These are phyloP conservation scores for Cryphonectria japonica DNA, from an alignment of 2,329 filamentous ascomycete genomes.

Conservation along the genomic window DNA sequence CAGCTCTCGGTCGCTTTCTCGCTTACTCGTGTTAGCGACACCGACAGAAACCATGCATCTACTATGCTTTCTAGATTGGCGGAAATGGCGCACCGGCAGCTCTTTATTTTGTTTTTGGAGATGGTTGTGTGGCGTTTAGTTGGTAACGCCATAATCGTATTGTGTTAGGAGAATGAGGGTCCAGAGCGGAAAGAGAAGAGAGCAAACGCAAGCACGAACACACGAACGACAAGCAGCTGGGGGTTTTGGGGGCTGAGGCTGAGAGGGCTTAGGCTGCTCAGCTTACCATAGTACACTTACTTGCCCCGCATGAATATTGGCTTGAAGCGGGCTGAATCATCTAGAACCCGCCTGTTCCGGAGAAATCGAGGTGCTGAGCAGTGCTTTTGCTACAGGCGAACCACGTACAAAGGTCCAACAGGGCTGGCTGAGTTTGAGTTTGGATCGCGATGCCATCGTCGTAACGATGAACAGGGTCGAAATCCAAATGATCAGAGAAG, in stretches of 20 bases:
- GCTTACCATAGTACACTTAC: not conserved
- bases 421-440: not conserved
- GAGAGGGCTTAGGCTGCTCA: conserved; percentile 1
- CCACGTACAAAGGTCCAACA: too few species aligned
- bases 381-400: too few species aligned
- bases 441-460: not conserved
- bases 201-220: not conserved
- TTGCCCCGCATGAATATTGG: not conserved
- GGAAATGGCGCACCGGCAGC: not conserved
- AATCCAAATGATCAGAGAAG: not conserved
- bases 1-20: not conserved
- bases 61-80: not conserved
- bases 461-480: not conserved
- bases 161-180: not conserved
- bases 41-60: not conserved
- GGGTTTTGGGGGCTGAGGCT: not conserved
- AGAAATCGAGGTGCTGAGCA: not conserved
- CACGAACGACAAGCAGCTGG: not conserved
- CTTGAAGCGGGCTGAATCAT: not conserved
- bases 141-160: not conserved
- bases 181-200: not conserved
- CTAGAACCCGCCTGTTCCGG: not conserved
- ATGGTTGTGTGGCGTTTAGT: not conserved
- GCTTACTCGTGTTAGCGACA: conserved; percentile 7
- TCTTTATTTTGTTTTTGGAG: too few species aligned